Conservation (phyloP, 2,329 filamentous ascomycete species). For the Allantophomopsis cytisporea region DNA sequence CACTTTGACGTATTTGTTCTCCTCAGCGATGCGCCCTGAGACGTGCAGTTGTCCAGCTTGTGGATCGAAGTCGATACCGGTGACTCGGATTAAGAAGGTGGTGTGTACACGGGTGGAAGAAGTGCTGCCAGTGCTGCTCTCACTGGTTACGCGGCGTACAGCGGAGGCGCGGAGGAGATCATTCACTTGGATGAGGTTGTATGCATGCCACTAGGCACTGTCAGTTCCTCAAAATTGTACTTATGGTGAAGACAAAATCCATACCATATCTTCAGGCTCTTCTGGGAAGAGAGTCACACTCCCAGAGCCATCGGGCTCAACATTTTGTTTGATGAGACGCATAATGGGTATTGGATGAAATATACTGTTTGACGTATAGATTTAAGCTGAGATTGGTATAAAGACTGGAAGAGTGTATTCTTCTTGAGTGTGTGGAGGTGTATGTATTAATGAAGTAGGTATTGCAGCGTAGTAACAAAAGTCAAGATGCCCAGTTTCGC, state of each 20-base stretch:
- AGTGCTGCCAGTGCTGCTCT: conserved; percentile 45
- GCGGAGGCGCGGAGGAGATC: conserved; percentile 54
- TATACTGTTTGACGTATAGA: no score
- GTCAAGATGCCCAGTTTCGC: no score
- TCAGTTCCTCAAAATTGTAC: no score
- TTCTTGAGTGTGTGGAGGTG: no score
- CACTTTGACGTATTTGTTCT: conserved; percentile 54
- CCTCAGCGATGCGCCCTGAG: conserved; percentile 47
- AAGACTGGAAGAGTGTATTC: no score
- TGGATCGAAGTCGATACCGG: conserved; percentile 54
- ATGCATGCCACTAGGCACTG: conserved; percentile 50
- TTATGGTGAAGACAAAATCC: conserved; percentile 3
- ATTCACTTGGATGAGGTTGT: conserved; percentile 54
- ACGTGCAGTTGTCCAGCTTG: conserved; percentile 57
- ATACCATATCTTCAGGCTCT: conserved; percentile 64
- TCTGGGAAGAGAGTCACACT: conserved; percentile 54
- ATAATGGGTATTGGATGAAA: conserved; percentile 23
- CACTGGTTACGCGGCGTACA: conserved; percentile 47
- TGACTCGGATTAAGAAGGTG: conserved; percentile 51
- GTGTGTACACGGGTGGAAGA: conserved; percentile 50
- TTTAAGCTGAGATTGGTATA: no score
- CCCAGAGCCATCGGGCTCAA: conserved; percentile 53
- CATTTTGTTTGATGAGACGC: conserved; percentile 53
- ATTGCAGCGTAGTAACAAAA: no score
- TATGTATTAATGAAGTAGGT: no score